Percentiles rank a stretch among this genome's conserved stretches.
These are phyloP conservation scores for Fusarium sp. DNA, from an alignment of 2,329 filamentous ascomycete genomes.

Conservation along the genomic window DNA sequence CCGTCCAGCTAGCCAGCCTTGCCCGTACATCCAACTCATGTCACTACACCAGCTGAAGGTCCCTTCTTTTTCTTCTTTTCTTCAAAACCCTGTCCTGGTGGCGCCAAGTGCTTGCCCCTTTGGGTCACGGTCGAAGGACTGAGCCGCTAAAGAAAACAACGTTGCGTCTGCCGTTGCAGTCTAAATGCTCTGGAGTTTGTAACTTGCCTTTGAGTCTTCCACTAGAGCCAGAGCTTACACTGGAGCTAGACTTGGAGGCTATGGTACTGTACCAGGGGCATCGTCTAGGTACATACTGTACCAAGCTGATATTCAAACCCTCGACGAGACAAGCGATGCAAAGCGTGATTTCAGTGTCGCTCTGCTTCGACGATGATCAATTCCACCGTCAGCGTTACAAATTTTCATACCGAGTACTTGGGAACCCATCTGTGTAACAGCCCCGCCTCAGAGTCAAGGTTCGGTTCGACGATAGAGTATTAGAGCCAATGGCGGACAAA, in stretches of 20 bases:
- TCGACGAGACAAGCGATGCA: slow-evolving; percentile 12
- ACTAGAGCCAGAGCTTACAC: slow-evolving; percentile 16
- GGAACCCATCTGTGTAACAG: slow-evolving; percentile 13
- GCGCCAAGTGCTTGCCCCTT: slow-evolving; percentile 22
- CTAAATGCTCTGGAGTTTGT: not conserved
- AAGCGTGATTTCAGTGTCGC: slow-evolving; percentile 9
- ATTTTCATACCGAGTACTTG: slow-evolving; percentile 19
- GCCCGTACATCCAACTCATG: not conserved
- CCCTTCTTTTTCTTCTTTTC: slow-evolving; percentile 1
- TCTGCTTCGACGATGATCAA: slow-evolving; percentile 21
- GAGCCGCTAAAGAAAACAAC: slow-evolving; percentile 37
- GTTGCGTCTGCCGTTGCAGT: slow-evolving; percentile 34
- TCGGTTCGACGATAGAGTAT: slow-evolving; percentile 6
- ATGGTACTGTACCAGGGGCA: slow-evolving; percentile 5
- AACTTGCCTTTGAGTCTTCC: not conserved
- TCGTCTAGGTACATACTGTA: not conserved
- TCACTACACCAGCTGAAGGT: slow-evolving; percentile 18
- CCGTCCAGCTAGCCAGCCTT: slow-evolving; percentile 8
- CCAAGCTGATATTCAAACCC: slow-evolving; percentile 2
- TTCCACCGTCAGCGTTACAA: not conserved
- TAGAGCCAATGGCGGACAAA: slow-evolving; percentile 8
- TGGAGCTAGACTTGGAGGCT: slow-evolving; percentile 21
- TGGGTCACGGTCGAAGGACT: slow-evolving; percentile 8
- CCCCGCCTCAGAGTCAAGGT: slow-evolving; percentile 20
- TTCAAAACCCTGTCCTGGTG: slow-evolving; percentile 15